These are phyloP conservation scores for Exophiala phaeomuriformis DNA, from an alignment of 2,329 filamentous ascomycete genomes.

Conservation along the genomic window DNA sequence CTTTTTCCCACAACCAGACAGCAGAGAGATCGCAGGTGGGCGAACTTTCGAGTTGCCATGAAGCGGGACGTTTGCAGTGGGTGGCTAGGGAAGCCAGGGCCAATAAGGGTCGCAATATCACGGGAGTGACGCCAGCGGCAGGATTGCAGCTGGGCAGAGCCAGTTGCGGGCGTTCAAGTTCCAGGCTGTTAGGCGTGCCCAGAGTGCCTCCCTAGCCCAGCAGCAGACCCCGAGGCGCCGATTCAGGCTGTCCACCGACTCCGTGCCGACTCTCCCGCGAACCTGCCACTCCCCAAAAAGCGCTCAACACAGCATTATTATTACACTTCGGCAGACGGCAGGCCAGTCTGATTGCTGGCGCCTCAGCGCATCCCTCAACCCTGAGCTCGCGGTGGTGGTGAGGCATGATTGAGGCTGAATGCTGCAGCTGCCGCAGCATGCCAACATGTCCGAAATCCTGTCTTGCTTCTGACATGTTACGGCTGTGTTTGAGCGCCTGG, in stretches of 20 bases:
- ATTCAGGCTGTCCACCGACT: not conserved
- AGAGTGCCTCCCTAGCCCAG: not conserved
- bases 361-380: no score
- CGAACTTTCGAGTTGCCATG: no score
- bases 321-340: no score
- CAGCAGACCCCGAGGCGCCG: not conserved
- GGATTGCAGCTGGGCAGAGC: no score
- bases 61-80: conserved; percentile 2
- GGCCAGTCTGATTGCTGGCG: not conserved
- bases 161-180: no score
- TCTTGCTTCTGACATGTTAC: no score
- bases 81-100: conserved; percentile 10
- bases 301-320: not conserved
- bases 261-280: conserved; percentile 19
- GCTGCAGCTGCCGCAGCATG: no score
- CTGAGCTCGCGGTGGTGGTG: no score
- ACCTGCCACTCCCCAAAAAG: conserved; percentile 5
- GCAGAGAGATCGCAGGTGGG: not conserved
- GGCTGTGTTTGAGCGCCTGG: no score
- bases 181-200: no score
- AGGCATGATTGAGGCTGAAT: no score
- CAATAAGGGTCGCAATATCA: not conserved
- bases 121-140: not conserved
- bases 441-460: no score
- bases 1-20: not conserved